Conservation (phyloP, 768 basidiomycete species). For the Boletus sp. region DNA sequence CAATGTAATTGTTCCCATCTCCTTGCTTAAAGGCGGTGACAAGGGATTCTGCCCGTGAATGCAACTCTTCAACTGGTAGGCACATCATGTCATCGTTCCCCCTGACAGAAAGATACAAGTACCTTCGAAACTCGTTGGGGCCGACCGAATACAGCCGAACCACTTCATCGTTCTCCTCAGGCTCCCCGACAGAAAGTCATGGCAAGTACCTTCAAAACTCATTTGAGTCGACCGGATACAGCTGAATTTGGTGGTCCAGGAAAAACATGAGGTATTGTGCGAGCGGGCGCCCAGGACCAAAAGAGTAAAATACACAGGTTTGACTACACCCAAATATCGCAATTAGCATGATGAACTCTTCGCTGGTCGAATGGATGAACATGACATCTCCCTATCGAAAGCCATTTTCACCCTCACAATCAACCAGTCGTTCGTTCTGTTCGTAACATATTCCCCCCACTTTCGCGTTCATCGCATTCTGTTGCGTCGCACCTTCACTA, state of each 20-base stretch:
- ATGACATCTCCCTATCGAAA: neutral
- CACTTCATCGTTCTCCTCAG: too few relatives aligned
- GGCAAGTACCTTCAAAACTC: neutral
- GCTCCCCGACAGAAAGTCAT: too few relatives aligned
- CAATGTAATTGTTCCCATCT: neutral
- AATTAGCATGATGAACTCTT: neutral
- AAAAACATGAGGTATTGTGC: too few relatives aligned
- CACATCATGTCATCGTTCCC: neutral
- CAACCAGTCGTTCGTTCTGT: neutral
- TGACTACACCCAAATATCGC: neutral
- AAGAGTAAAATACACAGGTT: neutral
- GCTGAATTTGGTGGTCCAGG: too few relatives aligned
- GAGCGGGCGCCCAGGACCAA: too few relatives aligned
- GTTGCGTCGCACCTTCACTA: neutral
- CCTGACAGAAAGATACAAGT: neutral
- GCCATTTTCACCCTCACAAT: neutral
- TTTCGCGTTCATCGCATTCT: neutral
- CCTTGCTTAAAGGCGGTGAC: neutral
- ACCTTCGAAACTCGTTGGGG: neutral
- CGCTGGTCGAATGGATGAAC: neutral
- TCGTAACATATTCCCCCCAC: too few relatives aligned
- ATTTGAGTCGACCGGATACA: neutral
- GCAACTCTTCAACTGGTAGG: neutral
- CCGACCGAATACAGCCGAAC: neutral
- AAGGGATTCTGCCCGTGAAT: neutral